Evolutionary conservation across 2,329 filamentous ascomycete species (phyloP).

Genomic region (Aspergillus fumigatus): DNA sequence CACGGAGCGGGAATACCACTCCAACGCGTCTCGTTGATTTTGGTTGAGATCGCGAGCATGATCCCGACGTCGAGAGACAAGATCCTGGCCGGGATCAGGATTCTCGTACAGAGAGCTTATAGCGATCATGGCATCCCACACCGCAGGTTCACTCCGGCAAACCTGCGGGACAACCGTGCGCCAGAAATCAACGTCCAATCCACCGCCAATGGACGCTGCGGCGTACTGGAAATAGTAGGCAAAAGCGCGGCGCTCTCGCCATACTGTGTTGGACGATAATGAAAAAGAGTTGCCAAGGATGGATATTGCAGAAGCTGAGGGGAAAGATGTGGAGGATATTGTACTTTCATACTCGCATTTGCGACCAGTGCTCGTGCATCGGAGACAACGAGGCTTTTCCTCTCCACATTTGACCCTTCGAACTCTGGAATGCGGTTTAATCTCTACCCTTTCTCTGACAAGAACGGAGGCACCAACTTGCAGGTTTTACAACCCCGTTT

Average conservation of each 20-base stretch:
- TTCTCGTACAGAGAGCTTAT: constrained; percentile 34
- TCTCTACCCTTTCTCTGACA: neutral
- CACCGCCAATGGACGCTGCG: constrained; percentile 28
- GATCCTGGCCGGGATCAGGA: constrained; percentile 14
- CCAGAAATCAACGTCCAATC: constrained; percentile 35
- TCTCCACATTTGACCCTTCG: constrained; percentile 35
- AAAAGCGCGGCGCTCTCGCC: constrained; percentile 35
- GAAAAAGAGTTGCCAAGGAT: constrained; percentile 13
- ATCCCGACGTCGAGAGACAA: constrained; percentile 1
- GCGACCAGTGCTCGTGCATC: constrained; percentile 31
- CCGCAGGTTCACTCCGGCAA: constrained; percentile 31
- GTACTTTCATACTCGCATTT: constrained; percentile 29
- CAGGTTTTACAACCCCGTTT: constrained; percentile 29
- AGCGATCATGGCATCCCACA: constrained; percentile 37
- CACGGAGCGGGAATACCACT: constrained; percentile 32
- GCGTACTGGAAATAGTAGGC: constrained; percentile 34
- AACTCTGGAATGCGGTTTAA: constrained; percentile 16
- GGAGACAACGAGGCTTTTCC: constrained; percentile 28
- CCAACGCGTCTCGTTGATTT: constrained; percentile 23
- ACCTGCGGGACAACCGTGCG: constrained; percentile 31
- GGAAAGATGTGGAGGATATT: constrained; percentile 3
- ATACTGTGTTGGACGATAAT: constrained; percentile 19
- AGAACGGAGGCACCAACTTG: constrained; percentile 20
- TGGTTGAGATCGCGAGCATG: constrained; percentile 5
- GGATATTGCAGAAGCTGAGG: neutral